Base-by-base conservation (phyloP, 2,329 filamentous ascomycete genomes). In the Daldinia sp. region DNA sequence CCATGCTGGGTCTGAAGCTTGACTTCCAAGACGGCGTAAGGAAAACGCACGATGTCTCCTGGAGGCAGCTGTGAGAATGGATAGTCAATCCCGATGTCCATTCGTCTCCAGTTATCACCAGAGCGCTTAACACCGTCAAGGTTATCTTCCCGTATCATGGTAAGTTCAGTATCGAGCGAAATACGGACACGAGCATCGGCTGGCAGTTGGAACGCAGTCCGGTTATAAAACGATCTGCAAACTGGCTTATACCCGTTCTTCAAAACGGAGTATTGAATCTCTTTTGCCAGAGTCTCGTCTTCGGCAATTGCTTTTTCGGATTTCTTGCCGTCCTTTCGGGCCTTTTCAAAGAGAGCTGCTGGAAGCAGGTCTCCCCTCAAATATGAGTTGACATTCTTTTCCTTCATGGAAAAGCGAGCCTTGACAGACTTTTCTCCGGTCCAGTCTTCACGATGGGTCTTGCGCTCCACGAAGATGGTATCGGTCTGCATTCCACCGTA, bases 361-460 rank as follows among this genome's bases (percentile, higher is more conserved):
- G 95, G 94, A 1, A 93, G 92, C 74, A 96, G 84, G 71, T 93
- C 88, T 56, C 95, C 95, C 51, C 85, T 84, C 78, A 99, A 82
- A 76, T 94, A 99, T 11, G 92, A 85, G 74, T 98, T 98, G 74
- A 99, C 90, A 66, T 97, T 92, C 84, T 99, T 99, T 81, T 99
- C 95, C 81, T 99, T 98, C 68, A 95, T 84, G 7, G 91, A 85
- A 74, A 99, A 99, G 41, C 95, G 91, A 41, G 95, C 94, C 81
- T 99, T 99, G 79, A 99, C 95, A 1, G 94, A 98, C 80, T 98
- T 97, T 77, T 99, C 95, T 61, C 95, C 95, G 0, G 95, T 99
- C 95, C 95, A 99, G 77, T 99, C 95, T 78, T 99, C 95, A 35
- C 95, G 90, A 81, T 99, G 95, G 0, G 95, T 99, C 80, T 99